Evolutionary conservation across 192 early-diverging fungal species (phyloP).

Genomic region (Linnemannia hyalina): DNA sequence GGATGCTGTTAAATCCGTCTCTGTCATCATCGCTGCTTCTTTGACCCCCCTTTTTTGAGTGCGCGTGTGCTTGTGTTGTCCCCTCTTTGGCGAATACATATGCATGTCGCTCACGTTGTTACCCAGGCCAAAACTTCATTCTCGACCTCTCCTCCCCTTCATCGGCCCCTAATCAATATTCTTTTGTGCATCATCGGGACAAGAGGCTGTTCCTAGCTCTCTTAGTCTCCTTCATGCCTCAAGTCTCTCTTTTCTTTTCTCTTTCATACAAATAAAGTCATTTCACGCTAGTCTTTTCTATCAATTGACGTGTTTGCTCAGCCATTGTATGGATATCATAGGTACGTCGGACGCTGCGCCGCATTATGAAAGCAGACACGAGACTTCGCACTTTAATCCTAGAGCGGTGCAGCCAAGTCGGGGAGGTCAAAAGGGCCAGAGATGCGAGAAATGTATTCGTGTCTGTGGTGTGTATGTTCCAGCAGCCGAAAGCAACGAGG

Average conservation of each 20-base stretch:
- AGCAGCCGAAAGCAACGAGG: no score
- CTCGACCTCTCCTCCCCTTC: neutral
- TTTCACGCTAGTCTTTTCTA: neutral
- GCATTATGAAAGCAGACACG: no score
- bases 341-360: no score
- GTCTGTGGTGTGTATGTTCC: no score
- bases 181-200: conserved; percentile 2
- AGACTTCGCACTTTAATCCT: no score
- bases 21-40: neutral
- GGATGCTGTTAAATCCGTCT: conserved; percentile 65
- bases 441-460: no score
- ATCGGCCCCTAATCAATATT: neutral
- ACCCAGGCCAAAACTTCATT: neutral
- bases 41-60: neutral
- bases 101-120: neutral
- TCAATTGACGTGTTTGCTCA: neutral
- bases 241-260: neutral
- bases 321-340: neutral
- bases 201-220: neutral
- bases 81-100: neutral
- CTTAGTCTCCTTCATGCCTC: neutral
- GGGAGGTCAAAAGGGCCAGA: no score
- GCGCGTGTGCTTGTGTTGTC: neutral
- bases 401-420: no score
- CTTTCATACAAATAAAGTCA: conserved; percentile 7